Evolutionary conservation across 2,329 filamentous ascomycete species (phyloP).

Genomic region (Beauveria sp.): DNA sequence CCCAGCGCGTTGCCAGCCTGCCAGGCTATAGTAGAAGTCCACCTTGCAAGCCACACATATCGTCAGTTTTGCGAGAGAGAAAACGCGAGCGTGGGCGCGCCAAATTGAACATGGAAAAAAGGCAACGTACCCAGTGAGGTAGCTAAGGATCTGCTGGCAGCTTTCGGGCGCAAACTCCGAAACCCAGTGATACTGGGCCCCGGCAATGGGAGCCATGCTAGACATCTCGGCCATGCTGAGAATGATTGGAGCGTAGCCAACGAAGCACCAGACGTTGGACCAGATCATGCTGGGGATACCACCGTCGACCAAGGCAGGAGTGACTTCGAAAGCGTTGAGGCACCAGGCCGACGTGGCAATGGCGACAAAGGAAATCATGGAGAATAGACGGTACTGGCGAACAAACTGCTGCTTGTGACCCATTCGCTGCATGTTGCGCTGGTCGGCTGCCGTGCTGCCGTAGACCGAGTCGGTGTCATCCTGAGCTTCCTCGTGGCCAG

Average conservation of each 20-base stretch:
- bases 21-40: slow-evolving; percentile 15
- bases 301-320: slow-evolving; percentile 9
- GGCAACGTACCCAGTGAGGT: neutral
- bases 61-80: neutral
- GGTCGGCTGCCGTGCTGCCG: neutral
- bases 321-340: slow-evolving; percentile 1
- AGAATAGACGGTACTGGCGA: slow-evolving; percentile 9
- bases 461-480: neutral
- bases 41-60: neutral
- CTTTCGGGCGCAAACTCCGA: slow-evolving; percentile 13
- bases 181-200: slow-evolving; percentile 18
- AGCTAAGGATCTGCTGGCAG: slow-evolving; percentile 10
- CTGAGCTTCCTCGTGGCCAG: neutral
- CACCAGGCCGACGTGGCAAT: slow-evolving; percentile 9
- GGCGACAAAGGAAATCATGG: slow-evolving; percentile 10
- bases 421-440: slow-evolving; percentile 8
- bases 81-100: too few species aligned
- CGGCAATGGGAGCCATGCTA: slow-evolving; percentile 17
- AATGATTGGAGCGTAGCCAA: slow-evolving; percentile 8
- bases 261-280: slow-evolving; percentile 8
- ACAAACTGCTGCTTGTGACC: slow-evolving; percentile 10
- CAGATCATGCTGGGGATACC: slow-evolving; percentile 10
- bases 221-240: slow-evolving; percentile 17
- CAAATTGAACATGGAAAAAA: too few species aligned
- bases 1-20: slow-evolving; percentile 14